Base-by-base conservation (phyloP, 2,329 filamentous ascomycete genomes). In the Pseudogymnoascus sp. region DNA sequence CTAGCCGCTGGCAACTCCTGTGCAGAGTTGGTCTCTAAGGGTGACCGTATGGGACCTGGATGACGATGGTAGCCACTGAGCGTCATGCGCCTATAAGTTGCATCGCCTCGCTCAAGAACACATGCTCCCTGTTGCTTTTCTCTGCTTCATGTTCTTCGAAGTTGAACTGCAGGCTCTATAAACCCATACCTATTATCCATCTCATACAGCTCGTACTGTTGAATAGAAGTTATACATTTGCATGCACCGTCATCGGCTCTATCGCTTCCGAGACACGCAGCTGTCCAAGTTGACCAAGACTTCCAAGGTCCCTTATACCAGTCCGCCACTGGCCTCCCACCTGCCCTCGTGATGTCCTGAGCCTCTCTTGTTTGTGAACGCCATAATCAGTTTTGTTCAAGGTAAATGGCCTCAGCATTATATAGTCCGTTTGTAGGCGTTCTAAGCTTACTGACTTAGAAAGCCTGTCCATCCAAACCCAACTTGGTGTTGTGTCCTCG, bases 301-400 rank as follows among this genome's bases (percentile, higher is more conserved):
- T 7, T 15, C 29, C 47, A 54, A 21, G 47, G 29, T 35, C 5
- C 21, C 10, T 26, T 26, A 44, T 26, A 13, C 17, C 21, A 26
- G 21, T 21, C 21, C 17, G 40, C 21, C 13, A 44, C 40, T 44
- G 40, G 40, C 10, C 11, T 26, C 10, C 40, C 40, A 26, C 8
- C 40, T 44, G 47, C 47, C 29, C 47, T 54, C 47, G 47, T 54
- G 47, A 54, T 54, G 47, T 35, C 47, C 47, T 54, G 47, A 54
- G 47, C 29, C 47, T 26, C 47, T 21, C 24, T 54, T 29, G 29
- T 15, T 15, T 35, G 29, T 35, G 47, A 54, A 54, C n/a, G 47
- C 10, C 29, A 54, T 54, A 54, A 15, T 33, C 29, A 21, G 9
- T 6, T 35, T 15, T 33, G 47, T 54, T 35, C 47, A 54, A 54